A percentile compares a stretch with the other conserved stretches of the same genome.
Conservation (phyloP, 108 stramenopile genomes). For the Skeletonema marinoi region DNA sequence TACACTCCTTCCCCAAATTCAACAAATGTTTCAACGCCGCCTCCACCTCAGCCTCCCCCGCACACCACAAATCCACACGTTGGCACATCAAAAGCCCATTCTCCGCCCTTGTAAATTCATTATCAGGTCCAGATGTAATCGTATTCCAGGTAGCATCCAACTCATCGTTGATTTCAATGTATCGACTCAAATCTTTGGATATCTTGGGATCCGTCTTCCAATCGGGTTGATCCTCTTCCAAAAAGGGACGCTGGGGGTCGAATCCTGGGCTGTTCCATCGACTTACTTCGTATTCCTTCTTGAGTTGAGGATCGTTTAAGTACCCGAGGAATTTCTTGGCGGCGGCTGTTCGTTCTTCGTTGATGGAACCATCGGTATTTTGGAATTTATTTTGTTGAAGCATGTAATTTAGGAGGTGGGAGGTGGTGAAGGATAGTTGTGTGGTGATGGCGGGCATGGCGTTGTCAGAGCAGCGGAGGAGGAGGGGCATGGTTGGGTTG, state of each 20-base stretch:
- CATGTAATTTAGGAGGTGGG: slow-evolving; percentile 85
- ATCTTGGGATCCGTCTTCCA: slow-evolving; percentile 68
- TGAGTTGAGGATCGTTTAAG: slow-evolving; percentile 30
- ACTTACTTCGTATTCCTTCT: slow-evolving; percentile 38
- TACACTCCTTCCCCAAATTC: slow-evolving; percentile 76
- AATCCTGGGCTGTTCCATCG: slow-evolving; percentile 75
- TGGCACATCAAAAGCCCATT: slow-evolving; percentile 88
- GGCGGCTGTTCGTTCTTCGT: slow-evolving; percentile 74
- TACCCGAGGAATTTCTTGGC: slow-evolving; percentile 65
- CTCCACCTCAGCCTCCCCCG: slow-evolving; percentile 85
- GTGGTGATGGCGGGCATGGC: slow-evolving; percentile 89
- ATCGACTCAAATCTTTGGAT: slow-evolving; percentile 48
- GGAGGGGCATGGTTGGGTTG: slow-evolving; percentile 81
- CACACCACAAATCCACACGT: slow-evolving; percentile 89
- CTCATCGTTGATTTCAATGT: slow-evolving; percentile 62
- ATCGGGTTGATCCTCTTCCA: slow-evolving; percentile 59
- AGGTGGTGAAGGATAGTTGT: slow-evolving; percentile 76
- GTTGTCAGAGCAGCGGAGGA: slow-evolving; percentile 82
- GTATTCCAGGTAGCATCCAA: slow-evolving; percentile 63
- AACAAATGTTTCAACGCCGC: slow-evolving; percentile 82
- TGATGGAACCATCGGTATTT: slow-evolving; percentile 69
- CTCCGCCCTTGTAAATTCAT: slow-evolving; percentile 73
- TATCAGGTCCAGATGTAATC: slow-evolving; percentile 68
- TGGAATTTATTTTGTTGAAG: slow-evolving; percentile 79
- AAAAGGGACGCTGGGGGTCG: slow-evolving; percentile 72